Conservation (phyloP, 768 basidiomycete species). For the Leucocoprinus sp. region DNA sequence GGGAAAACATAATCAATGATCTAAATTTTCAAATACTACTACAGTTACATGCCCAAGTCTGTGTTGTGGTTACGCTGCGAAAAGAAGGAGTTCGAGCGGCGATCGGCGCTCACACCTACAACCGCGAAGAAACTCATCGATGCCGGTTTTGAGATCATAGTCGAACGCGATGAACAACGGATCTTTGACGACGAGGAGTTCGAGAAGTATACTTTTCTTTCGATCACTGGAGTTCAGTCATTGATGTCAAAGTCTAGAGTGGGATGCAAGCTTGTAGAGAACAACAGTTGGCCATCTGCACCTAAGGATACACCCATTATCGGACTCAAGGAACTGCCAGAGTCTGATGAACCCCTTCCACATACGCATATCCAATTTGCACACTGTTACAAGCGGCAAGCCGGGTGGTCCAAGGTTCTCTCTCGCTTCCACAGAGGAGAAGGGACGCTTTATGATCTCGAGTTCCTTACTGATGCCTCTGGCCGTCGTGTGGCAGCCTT, state of each 20-base stretch:
- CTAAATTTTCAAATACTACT: not conserved
- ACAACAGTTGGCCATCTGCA: constrained; percentile 85
- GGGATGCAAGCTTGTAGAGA: constrained; percentile 80
- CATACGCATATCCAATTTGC: constrained; percentile 99
- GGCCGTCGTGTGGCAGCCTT: constrained; percentile 96
- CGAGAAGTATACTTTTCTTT: constrained; percentile 59
- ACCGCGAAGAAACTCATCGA: constrained; percentile 84
- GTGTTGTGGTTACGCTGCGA: constrained; percentile 94
- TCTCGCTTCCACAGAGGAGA: constrained; percentile 76
- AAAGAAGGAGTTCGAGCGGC: constrained; percentile 90
- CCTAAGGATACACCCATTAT: constrained; percentile 73
- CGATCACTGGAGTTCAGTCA: constrained; percentile 9
- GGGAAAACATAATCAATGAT: too few species aligned
- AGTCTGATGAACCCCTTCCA: constrained; percentile 70
- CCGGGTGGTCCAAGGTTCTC: constrained; percentile 83
- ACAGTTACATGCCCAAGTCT: constrained; percentile 37
- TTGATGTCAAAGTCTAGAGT: constrained; percentile 49
- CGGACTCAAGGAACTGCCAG: constrained; percentile 93
- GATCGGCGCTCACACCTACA: constrained; percentile 87
- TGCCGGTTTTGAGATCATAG: constrained; percentile 81
- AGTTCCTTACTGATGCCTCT: constrained; percentile 79
- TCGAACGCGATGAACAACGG: constrained; percentile 89
- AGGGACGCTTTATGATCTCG: constrained; percentile 89
- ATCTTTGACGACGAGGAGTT: constrained; percentile 94
- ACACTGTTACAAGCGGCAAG: constrained; percentile 95